Evolutionary conservation across 306 rosid genomes (phyloP).

Genomic region (Adenanthera pavonina): DNA sequence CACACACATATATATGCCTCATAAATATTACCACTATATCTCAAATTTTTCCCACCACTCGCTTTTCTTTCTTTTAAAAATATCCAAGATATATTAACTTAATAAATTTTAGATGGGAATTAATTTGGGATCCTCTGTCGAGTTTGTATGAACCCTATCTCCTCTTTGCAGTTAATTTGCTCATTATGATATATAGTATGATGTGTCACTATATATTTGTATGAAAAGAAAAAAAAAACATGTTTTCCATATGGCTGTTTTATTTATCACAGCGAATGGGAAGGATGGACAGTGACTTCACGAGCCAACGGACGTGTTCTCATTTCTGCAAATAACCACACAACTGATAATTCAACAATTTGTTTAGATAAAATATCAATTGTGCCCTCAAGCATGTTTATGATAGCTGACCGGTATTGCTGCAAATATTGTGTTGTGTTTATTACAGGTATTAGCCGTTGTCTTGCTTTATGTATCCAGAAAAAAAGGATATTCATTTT

Average conservation of each 20-base stretch:
- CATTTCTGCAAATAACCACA: conserved; percentile 28
- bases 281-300: conserved; percentile 37
- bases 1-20: background rate
- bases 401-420: background rate
- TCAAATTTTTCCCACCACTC: background rate
- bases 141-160: background rate
- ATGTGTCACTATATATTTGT: conserved; percentile 10
- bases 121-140: background rate
- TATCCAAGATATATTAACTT: background rate
- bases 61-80: background rate
- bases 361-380: background rate
- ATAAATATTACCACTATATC: background rate
- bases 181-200: background rate
- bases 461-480: background rate
- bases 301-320: conserved; percentile 15
- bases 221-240: background rate
- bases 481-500: no score
- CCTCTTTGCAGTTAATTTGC: background rate
- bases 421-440: background rate
- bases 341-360: background rate
- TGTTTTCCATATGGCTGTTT: conserved; percentile 30
- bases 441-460: background rate
- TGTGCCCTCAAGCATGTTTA: background rate
- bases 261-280: conserved; percentile 25
- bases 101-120: conserved; percentile 1